Evolutionary conservation across 371 early-diverging fungal genomes (phyloP).

Genomic region (Mucor indicus): DNA sequence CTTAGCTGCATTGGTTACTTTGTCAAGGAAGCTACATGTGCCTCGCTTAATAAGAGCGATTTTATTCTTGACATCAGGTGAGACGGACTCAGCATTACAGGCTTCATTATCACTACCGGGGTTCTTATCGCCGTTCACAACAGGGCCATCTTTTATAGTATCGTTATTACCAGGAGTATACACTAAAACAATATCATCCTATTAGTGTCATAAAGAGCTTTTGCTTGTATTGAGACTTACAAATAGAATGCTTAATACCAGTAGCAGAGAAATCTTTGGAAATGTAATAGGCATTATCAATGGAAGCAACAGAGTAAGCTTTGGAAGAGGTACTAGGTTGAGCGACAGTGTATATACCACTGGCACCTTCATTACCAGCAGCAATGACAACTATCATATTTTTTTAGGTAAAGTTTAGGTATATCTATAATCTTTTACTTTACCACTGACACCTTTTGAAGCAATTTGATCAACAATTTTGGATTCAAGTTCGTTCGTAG

Average conservation of each 20-base stretch:
- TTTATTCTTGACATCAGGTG: slow-evolving; percentile 22
- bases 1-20: slow-evolving; percentile 35
- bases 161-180: not conserved
- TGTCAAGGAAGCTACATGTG: slow-evolving; percentile 56
- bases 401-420: not conserved
- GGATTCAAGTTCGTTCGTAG: no score
- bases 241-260: no score
- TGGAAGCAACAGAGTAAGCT: slow-evolving; percentile 61
- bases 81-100: not conserved
- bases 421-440: not conserved
- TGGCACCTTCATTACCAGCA: slow-evolving; percentile 61
- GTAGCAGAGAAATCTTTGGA: slow-evolving; percentile 2
- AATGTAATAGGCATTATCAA: slow-evolving; percentile 48
- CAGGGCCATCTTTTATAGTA: not conserved
- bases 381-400: slow-evolving; percentile 49
- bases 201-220: not conserved
- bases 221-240: not conserved
- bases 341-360: slow-evolving; percentile 50
- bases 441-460: slow-evolving; percentile 40
- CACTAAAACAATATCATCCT: not conserved
- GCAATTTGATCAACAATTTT: no score
- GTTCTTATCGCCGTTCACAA: not conserved
- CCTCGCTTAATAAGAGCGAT: slow-evolving; percentile 60
- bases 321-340: slow-evolving; percentile 52
- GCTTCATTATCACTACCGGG: not conserved